Conservation (phyloP, 2,329 filamentous ascomycete species). For the Aulographum hederae region DNA sequence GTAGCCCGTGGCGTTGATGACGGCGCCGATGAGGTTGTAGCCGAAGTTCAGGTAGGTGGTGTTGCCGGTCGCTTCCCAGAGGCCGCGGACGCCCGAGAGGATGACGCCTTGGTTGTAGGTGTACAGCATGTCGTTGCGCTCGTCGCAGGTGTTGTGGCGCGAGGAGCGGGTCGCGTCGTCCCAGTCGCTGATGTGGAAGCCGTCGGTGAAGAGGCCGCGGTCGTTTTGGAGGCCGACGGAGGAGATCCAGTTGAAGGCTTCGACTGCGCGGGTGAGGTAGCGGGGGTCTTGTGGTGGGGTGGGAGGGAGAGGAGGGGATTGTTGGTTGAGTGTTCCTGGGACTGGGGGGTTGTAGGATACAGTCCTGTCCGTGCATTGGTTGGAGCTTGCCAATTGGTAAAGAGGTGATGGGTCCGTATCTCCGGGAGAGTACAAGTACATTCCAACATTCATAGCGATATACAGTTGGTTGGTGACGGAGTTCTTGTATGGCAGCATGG, state of each 20-base stretch:
- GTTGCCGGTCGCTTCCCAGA: slow-evolving; percentile 66
- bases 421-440: slow-evolving; percentile 81
- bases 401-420: slow-evolving; percentile 51
- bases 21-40: slow-evolving; percentile 54
- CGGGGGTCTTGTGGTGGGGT: not conserved
- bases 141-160: slow-evolving; percentile 45
- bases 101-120: slow-evolving; percentile 93
- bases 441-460: slow-evolving; percentile 65
- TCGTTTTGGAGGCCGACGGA: slow-evolving; percentile 63
- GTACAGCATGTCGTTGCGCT: slow-evolving; percentile 75
- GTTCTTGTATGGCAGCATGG: slow-evolving; percentile 74
- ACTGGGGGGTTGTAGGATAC: slow-evolving; percentile 38
- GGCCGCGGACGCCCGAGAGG: slow-evolving; percentile 59
- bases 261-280: slow-evolving; percentile 44
- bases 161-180: slow-evolving; percentile 41
- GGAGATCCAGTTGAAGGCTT: slow-evolving; percentile 67
- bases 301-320: not conserved
- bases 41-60: slow-evolving; percentile 57
- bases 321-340: slow-evolving; percentile 21
- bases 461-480: slow-evolving; percentile 88
- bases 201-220: slow-evolving; percentile 63
- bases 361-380: no score
- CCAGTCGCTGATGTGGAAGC: slow-evolving; percentile 63
- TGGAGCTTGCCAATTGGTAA: slow-evolving; percentile 10
- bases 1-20: slow-evolving; percentile 68